Conservation (phyloP, 225 moss, liverwort and hornwort species). For the Rhytidiadelphus loreus region DNA sequence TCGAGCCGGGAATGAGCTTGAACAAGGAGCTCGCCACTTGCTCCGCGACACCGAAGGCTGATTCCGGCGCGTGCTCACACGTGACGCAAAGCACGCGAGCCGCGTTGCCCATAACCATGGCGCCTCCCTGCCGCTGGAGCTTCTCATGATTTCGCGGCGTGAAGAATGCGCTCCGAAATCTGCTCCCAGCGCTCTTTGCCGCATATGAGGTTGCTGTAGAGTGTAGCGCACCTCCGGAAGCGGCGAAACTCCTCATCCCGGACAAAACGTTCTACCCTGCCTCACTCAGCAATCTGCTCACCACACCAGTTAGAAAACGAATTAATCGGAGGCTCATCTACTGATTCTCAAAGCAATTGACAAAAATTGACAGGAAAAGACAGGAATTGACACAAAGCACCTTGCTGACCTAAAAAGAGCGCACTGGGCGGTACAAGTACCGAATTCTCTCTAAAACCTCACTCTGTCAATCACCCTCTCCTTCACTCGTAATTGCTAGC, state of each 20-base stretch:
- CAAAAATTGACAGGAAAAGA: neutral
- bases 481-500: neutral
- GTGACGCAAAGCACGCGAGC: neutral
- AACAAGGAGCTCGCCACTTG: slow-evolving; percentile 21
- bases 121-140: neutral
- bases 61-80: slow-evolving; percentile 8
- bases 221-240: neutral
- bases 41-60: slow-evolving; percentile 9
- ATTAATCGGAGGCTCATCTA: neutral
- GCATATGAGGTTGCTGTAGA: neutral
- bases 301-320: neutral
- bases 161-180: neutral
- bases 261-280: neutral
- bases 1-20: slow-evolving; percentile 25
- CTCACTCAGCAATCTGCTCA: neutral
- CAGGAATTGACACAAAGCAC: neutral
- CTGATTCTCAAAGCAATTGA: neutral
- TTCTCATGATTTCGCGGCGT: neutral
- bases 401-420: neutral
- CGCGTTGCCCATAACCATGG: neutral
- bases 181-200: neutral
- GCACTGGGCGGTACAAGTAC: neutral
- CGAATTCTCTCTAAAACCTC: neutral
- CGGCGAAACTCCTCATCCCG: neutral
- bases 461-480: neutral